Conservation (phyloP, 805 yeast species). For the Monosporozyma servazzii region DNA sequence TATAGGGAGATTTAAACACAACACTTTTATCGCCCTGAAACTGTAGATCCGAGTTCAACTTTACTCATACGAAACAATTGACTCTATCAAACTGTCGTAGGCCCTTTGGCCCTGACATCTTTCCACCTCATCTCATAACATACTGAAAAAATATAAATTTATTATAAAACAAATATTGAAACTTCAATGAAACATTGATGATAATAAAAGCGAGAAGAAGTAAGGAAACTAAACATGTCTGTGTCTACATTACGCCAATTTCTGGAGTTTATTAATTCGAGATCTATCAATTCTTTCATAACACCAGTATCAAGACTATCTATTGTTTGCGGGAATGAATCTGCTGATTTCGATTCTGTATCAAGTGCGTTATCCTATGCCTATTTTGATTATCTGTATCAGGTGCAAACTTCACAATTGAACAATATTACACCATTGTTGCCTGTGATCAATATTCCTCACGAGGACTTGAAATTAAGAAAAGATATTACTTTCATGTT, state of each 20-base stretch:
- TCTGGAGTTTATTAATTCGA: conserved; percentile 1
- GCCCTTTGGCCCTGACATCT: not conserved
- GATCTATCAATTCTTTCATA: not conserved
- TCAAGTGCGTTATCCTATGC: conserved; percentile 68
- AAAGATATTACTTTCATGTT: conserved; percentile 60
- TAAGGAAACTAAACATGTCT: not conserved
- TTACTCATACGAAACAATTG: too few relatives aligned
- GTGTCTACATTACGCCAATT: conserved; percentile 5
- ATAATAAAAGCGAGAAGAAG: not conserved
- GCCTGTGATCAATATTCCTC: conserved; percentile 73
- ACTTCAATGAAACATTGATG: not conserved
- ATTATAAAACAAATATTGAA: not conserved
- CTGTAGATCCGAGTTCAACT: too few relatives aligned
- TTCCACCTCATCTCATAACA: not conserved
- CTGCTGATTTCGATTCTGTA: conserved; percentile 86
- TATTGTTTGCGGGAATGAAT: conserved; percentile 57
- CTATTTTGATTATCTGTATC: conserved; percentile 35
- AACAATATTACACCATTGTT: conserved; percentile 27
- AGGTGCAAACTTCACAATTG: conserved; percentile 3
- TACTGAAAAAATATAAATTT: not conserved
- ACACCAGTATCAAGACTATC: conserved; percentile 1
- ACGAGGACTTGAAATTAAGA: conserved; percentile 55
- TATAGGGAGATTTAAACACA: too few relatives aligned
- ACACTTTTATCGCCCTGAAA: too few relatives aligned
- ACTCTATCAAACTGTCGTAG: too few relatives aligned